Conservation (phyloP, 1,139 yeast species). For the Yamadazyma blattariae region DNA sequence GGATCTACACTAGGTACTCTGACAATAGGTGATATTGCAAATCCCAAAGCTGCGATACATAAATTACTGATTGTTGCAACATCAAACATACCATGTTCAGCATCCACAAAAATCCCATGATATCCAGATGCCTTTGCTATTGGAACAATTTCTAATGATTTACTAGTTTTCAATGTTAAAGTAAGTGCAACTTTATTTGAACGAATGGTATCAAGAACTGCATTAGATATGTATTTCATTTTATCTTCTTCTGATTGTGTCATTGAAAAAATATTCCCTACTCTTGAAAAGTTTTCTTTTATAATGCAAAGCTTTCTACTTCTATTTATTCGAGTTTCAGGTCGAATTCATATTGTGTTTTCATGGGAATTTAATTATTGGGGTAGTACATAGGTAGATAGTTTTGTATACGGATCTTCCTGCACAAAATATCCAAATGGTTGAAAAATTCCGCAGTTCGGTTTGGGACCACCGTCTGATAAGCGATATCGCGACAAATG, state of each 20-base stretch:
- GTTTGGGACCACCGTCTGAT: too few species aligned
- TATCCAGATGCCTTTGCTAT: slow-evolving; percentile 1
- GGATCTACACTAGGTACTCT: slow-evolving; percentile 1
- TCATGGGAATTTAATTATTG: too few species aligned
- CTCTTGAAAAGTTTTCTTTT: too few species aligned
- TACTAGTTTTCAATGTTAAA: background rate
- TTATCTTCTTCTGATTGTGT: background rate
- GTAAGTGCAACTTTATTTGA: background rate
- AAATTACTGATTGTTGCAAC: background rate
- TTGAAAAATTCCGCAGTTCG: too few species aligned
- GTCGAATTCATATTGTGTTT: too few species aligned
- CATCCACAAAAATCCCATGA: slow-evolving; percentile 2
- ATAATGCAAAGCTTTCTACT: too few species aligned
- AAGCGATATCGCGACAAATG: too few species aligned
- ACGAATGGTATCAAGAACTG: background rate
- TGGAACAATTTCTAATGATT: background rate
- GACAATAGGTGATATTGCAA: background rate
- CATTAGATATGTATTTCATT: background rate
- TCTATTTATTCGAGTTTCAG: too few species aligned
- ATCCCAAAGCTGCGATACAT: slow-evolving; percentile 1
- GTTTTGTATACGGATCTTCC: too few species aligned
- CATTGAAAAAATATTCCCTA: too few species aligned
- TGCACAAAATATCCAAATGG: too few species aligned
- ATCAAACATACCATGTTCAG: slow-evolving; percentile 2
- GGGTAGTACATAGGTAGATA: too few species aligned